These are phyloP conservation scores for Zygotorulaspora danielsina DNA, from an alignment of 805 yeast genomes.

Conservation along the genomic window DNA sequence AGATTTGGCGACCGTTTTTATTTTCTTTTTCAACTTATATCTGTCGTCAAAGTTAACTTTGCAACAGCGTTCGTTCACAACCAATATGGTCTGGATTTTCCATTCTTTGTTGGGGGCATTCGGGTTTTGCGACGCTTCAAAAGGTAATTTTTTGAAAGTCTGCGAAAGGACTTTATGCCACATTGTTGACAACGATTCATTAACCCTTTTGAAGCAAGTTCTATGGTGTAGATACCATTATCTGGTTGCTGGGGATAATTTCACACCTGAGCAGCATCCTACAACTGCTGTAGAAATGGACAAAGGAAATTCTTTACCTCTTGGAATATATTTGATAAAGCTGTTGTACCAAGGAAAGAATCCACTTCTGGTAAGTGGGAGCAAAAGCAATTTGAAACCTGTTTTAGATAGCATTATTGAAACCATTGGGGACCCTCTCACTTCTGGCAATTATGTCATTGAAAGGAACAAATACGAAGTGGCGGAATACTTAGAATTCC, in stretches of 20 bases:
- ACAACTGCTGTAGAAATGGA: conserved; percentile 42
- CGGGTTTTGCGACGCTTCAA: conserved; percentile 60
- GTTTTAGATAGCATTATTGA: conserved; percentile 69
- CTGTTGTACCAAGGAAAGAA: conserved; percentile 46
- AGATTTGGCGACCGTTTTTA: conserved; percentile 25
- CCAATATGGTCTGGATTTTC: conserved; percentile 46
- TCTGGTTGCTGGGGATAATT: conserved; percentile 52
- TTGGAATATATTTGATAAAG: conserved; percentile 35
- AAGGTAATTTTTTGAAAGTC: conserved; percentile 58
- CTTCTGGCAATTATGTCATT: conserved; percentile 41
- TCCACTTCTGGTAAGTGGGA: conserved; percentile 55
- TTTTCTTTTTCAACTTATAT: conserved; percentile 13
- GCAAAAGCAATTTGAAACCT: conserved; percentile 61
- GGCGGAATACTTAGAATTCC: conserved; percentile 45
- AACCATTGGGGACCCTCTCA: conserved; percentile 61
- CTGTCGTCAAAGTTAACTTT: not conserved
- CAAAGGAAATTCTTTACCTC: conserved; percentile 26
- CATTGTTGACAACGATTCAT: conserved; percentile 45
- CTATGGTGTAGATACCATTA: conserved; percentile 76
- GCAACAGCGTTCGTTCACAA: conserved; percentile 8
- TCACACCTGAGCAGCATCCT: conserved; percentile 64
- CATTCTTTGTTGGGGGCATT: conserved; percentile 73
- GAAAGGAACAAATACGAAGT: conserved; percentile 45
- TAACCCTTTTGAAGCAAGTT: conserved; percentile 69
- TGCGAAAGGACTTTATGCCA: conserved; percentile 51